Evolutionary conservation across 2,329 filamentous ascomycete genomes (phyloP), one percentile per base, ranked within the genome.

Genomic region (Elsinoe arachidis): DNA sequence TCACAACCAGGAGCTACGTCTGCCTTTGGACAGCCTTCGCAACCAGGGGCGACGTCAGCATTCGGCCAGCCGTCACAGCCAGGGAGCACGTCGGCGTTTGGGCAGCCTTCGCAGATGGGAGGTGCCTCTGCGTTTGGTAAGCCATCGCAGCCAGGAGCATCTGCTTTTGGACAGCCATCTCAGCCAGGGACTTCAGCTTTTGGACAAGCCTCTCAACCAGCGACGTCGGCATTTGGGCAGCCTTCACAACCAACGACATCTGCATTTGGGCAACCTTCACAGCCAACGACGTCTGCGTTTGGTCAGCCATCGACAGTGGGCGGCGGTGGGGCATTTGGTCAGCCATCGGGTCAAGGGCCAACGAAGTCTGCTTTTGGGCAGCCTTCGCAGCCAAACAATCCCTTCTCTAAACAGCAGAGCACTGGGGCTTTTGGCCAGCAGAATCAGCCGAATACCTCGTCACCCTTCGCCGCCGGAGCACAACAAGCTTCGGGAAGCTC

Each of bases 391-490:
- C 30, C 52, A 11, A 15, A 9, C 61, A 66, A 55, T 56, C 62
- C 49, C 5, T 53, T 53, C 34, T 53, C 57, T 51, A 23, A 12
- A 62, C 57, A 61, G 59, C 46, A 57, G 56, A 47, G 54, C 9
- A 39, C 58, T 11, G 58, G 58, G 35, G 59, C 65, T 1, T 67
- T 68, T 57, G 64, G 63, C 23, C 67, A 69, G 47, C 66, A 67
- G 12, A 38, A 19, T 38, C 41, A 38, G 21, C 34, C 54, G 38
- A 47, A 38, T 17, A 26, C 49, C 2, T 46, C 53, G 2, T 55
- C 54, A 3, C 54, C 58, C 14, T 60, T 60, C 26, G 58, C 56
- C 4, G 59, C 63, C 33, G 59, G 61, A 17, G 59, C 59, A 6
- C 53, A 59, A 35, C 58, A 26, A 23, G 37, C 44, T 3, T 23